These are phyloP conservation scores for slime mould (Dictyostelium discoideum) DNA, from an alignment of 78 protist species.

Conservation along the genomic window DNA sequence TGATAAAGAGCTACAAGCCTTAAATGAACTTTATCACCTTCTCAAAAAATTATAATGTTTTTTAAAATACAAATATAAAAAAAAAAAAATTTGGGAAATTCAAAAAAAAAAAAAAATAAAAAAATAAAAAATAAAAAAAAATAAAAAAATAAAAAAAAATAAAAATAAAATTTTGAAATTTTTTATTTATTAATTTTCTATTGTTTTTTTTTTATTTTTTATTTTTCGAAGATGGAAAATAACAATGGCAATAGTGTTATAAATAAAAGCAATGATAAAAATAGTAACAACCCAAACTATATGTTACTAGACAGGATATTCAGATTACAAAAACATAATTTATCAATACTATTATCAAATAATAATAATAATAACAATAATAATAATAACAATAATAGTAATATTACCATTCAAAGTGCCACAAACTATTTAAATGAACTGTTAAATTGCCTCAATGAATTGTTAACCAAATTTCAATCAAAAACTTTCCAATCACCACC, in stretches of 20 bases:
- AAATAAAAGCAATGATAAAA: not conserved
- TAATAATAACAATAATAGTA: not conserved
- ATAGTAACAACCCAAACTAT: not conserved
- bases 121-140: not conserved
- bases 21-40: slow-evolving; percentile 56
- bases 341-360: not conserved
- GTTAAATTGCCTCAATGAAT: slow-evolving; percentile 11
- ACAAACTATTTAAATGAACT: slow-evolving; percentile 3
- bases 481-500: slow-evolving; percentile 5
- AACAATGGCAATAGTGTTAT: not conserved
- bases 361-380: not conserved
- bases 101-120: not conserved
- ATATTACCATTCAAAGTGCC: not conserved
- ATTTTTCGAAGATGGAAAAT: not conserved
- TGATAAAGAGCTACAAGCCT: slow-evolving; percentile 35
- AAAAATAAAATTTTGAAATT: too few relatives aligned
- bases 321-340: slow-evolving; percentile 17
- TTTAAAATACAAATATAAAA: slow-evolving; percentile 45
- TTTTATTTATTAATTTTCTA: not conserved
- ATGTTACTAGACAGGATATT: not conserved
- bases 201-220: not conserved
- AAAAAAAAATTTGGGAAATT: too few relatives aligned
- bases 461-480: slow-evolving; percentile 14
- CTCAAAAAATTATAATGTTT: slow-evolving; percentile 69
- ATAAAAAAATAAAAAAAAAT: not conserved